These are phyloP conservation scores for Coemansia sp. DNA, from an alignment of 192 early-diverging fungal species.

Conservation along the genomic window DNA sequence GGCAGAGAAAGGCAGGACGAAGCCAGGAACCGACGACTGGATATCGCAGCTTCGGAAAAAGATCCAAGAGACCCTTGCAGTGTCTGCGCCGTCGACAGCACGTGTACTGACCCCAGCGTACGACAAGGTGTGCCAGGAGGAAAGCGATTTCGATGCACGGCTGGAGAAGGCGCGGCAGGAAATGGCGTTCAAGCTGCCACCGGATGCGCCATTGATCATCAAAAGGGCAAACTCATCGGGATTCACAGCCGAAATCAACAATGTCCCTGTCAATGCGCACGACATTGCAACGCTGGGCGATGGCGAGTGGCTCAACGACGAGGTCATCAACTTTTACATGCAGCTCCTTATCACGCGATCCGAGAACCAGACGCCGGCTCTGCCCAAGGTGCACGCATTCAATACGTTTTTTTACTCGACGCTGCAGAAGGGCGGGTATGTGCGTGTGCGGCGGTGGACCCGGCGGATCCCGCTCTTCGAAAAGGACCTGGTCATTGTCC, in stretches of 20 bases:
- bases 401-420: slow-evolving; percentile 90
- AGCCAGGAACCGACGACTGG: slow-evolving; percentile 25
- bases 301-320: slow-evolving; percentile 91
- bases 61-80: slow-evolving; percentile 38
- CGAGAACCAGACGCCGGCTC: slow-evolving; percentile 13
- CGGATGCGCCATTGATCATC: slow-evolving; percentile 27
- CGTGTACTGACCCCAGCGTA: slow-evolving; percentile 32
- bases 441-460: slow-evolving; percentile 77
- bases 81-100: neutral
- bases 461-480: slow-evolving; percentile 68
- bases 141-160: slow-evolving; percentile 27
- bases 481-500: slow-evolving; percentile 76
- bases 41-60: slow-evolving; percentile 37
- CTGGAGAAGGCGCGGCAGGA: slow-evolving; percentile 23
- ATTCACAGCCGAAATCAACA: slow-evolving; percentile 43
- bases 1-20: neutral
- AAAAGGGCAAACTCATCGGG: slow-evolving; percentile 9
- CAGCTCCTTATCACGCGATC: slow-evolving; percentile 71
- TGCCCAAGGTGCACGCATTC: slow-evolving; percentile 80
- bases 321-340: slow-evolving; percentile 95
- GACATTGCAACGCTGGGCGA: slow-evolving; percentile 74
- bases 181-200: slow-evolving; percentile 22
- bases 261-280: slow-evolving; percentile 57
- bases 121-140: slow-evolving; percentile 25
- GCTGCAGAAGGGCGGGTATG: slow-evolving; percentile 69